These are phyloP conservation scores for Elsinoe australis DNA, from an alignment of 2,329 filamentous ascomycete genomes.

Conservation along the genomic window DNA sequence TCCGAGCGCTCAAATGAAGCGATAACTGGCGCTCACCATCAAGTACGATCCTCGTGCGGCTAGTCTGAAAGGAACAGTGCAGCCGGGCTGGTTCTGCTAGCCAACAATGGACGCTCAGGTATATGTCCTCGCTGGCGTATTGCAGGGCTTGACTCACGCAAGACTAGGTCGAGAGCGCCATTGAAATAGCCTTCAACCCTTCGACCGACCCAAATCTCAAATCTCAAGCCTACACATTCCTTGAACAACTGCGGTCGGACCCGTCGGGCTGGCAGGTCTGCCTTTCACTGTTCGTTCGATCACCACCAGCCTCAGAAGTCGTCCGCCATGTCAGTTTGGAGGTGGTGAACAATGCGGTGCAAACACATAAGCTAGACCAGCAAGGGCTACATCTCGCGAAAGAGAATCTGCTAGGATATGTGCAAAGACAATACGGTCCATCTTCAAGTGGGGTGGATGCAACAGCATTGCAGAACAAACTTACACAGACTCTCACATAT, in stretches of 20 bases:
- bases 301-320: slow-evolving; percentile 68
- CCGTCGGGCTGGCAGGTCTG: slow-evolving; percentile 86
- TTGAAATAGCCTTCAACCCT: slow-evolving; percentile 86
- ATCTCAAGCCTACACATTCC: slow-evolving; percentile 72
- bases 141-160: neutral
- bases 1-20: too few species aligned
- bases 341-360: slow-evolving; percentile 84
- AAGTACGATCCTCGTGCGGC: too few species aligned
- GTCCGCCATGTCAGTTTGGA: slow-evolving; percentile 85
- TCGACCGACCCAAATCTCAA: slow-evolving; percentile 67
- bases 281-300: slow-evolving; percentile 73
- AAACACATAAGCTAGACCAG: slow-evolving; percentile 66
- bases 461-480: slow-evolving; percentile 82
- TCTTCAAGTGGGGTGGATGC: slow-evolving; percentile 54
- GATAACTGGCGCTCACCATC: too few species aligned
- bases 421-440: slow-evolving; percentile 64
- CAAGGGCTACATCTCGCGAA: slow-evolving; percentile 68
- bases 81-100: neutral
- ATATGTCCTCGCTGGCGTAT: neutral
- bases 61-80: too few species aligned
- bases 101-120: slow-evolving; percentile 16
- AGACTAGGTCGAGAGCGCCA: slow-evolving; percentile 81
- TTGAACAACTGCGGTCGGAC: slow-evolving; percentile 69
- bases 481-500: slow-evolving; percentile 90
- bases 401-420: slow-evolving; percentile 73